phyloP scores from a whole-genome alignment of 768 basidiomycete species.

The Mycena amicta region DNA sequence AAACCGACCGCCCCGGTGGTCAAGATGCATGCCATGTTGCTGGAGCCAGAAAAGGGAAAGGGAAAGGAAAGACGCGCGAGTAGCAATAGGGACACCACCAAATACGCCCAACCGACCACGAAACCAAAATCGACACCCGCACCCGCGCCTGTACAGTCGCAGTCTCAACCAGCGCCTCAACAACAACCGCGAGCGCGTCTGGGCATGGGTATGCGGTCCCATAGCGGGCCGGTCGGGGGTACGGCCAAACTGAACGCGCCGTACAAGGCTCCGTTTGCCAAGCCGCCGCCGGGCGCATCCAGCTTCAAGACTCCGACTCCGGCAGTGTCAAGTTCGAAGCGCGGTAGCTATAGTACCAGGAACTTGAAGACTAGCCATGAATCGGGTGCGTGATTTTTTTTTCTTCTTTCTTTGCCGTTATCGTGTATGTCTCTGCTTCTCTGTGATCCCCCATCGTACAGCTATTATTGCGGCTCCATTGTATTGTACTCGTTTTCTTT shows the following conservation, averaged over 20 bases:
- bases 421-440: neutral
- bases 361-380: neutral
- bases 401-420: neutral
- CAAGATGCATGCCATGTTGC: neutral
- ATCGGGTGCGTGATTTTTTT: neutral
- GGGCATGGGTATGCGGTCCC: constrained; percentile 16
- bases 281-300: neutral
- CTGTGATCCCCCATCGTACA: neutral
- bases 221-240: constrained; percentile 9
- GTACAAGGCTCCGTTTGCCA: neutral
- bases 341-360: neutral
- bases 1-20: neutral
- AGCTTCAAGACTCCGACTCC: neutral
- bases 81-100: neutral
- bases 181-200: constrained; percentile 10
- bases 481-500: neutral
- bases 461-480: neutral
- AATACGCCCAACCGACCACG: neutral
- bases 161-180: constrained; percentile 10
- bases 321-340: neutral
- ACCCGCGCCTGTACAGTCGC: constrained; percentile 3
- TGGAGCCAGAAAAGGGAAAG: neutral
- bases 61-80: neutral
- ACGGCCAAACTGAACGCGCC: neutral
- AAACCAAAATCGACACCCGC: constrained; percentile 4